Evolutionary conservation across 2,329 filamentous ascomycete species (phyloP), one percentile per base, ranked within the genome.

Genomic region (Fusarium abutilonis): DNA sequence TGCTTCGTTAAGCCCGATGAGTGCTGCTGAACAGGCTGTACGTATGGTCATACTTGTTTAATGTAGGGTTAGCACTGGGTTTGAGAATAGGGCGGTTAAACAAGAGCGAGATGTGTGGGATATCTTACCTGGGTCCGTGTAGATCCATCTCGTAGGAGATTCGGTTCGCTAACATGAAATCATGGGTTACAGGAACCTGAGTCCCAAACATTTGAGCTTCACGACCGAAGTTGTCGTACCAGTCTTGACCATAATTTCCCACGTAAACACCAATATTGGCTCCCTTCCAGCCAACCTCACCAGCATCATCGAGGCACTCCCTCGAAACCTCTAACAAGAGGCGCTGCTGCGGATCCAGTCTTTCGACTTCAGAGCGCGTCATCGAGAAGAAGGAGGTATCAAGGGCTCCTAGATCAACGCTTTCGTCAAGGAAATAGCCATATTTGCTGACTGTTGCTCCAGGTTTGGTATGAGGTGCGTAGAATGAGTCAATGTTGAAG

Each of bases 111-210:
- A 19, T 19, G 19, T 4, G 4, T 19, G 19, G 19, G 19, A 3
- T 19, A 19, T 19, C 19, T 19, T 19, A 73, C 73, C 78, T 76
- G 1, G 83, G 82, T 0, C 84, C 84, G 35, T 76, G 73, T 44
- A 86, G 74, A 54, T 85, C 81, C 32, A 71, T 71, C 45, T 68
- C 67, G 40, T 71, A 71, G 9, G 70, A 70, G 6, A 77, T 56
- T 13, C 74, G 63, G 51, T 75, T 76, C 15, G 70, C 59, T 13
- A 77, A 42, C 6, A 71, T 50, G 29, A 70, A 71, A 21, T 74
- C 68, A 5, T 19, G 19, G 19, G 19, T 19, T 19, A 19, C 19
- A 4, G 19, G 19, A 19, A 19, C 19, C 19, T 19, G 19, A 19
- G 19, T 19, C 19, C 19, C 19, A 19, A 19, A 19, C 19, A 19